phyloP scores from a whole-genome alignment of 306 rosid genomes.

The Castanospermum australe region DNA sequence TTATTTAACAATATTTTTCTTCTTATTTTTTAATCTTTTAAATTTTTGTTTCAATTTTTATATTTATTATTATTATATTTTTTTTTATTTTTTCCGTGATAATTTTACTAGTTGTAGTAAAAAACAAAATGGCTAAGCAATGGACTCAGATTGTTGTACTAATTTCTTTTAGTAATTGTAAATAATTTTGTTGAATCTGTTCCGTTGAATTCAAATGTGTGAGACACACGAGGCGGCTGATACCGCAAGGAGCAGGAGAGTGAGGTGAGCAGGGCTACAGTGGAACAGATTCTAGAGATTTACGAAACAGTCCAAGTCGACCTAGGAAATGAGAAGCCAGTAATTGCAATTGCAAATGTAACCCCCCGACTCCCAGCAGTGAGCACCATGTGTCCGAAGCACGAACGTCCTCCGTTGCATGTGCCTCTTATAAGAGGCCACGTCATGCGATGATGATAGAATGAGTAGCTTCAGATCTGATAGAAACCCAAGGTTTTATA shows the following conservation, averaged over 20 bases:
- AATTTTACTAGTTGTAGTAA: too few species aligned
- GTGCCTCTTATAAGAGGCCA: constrained; percentile 59
- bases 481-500: neutral
- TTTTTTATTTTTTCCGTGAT: too few species aligned
- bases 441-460: constrained; percentile 44
- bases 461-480: constrained; percentile 44
- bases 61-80: too few species aligned
- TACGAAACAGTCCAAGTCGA: constrained; percentile 14
- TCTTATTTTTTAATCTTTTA: too few species aligned
- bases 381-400: constrained; percentile 38
- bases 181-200: neutral
- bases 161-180: neutral
- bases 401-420: constrained; percentile 42
- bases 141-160: neutral
- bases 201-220: neutral
- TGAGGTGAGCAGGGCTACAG: neutral
- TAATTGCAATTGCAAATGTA: neutral
- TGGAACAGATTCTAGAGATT: neutral
- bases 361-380: too few species aligned
- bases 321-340: neutral
- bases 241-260: neutral
- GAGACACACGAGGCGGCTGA: neutral
- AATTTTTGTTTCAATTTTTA: too few species aligned
- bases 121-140: neutral
- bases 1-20: too few species aligned